A percentile compares a stretch with the other conserved stretches of the same genome.
phyloP scores from a whole-genome alignment of 2,329 filamentous ascomycete species.

The Albifimbria verrucaria region DNA sequence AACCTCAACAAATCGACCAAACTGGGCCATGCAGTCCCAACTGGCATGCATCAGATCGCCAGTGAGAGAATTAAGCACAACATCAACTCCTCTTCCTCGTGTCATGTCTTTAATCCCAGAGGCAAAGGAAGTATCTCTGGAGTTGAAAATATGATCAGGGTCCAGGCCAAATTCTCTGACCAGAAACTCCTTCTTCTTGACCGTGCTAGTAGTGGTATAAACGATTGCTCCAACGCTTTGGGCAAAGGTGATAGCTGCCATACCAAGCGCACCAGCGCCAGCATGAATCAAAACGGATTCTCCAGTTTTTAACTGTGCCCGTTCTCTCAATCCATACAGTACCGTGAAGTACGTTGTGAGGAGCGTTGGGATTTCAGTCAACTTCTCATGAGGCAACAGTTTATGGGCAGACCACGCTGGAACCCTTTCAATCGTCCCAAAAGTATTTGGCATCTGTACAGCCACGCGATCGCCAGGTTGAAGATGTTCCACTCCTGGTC shows the following conservation, averaged over 20 bases:
- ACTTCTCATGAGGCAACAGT: conserved; percentile 11
- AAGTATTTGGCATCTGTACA: conserved; percentile 15
- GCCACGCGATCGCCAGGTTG: conserved; percentile 23
- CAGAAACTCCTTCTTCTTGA: neutral
- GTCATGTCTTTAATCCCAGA: conserved; percentile 22
- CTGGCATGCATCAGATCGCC: conserved; percentile 30
- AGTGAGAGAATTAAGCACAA: conserved; percentile 31
- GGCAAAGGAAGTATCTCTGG: conserved; percentile 25
- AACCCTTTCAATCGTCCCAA: conserved; percentile 12
- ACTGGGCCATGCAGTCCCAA: conserved; percentile 30
- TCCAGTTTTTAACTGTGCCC: conserved; percentile 18
- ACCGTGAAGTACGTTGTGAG: conserved; percentile 23
- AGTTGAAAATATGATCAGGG: conserved; percentile 29
- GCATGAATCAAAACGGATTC: conserved; percentile 32
- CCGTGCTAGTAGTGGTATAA: neutral
- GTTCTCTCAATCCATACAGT: conserved; percentile 24
- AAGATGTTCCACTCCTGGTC: conserved; percentile 11
- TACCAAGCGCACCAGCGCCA: conserved; percentile 30
- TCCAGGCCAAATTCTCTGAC: conserved; percentile 23
- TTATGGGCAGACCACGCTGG: conserved; percentile 1
- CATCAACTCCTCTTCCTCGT: conserved; percentile 28
- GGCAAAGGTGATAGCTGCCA: conserved; percentile 29
- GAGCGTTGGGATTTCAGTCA: conserved; percentile 8
- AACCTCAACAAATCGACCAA: conserved; percentile 38
- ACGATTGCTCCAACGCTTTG: conserved; percentile 24